Percentiles rank a stretch among this genome's conserved stretches.
These are phyloP conservation scores for Striga hermonthica DNA, from an alignment of 305 asterid species.

Conservation along the genomic window DNA sequence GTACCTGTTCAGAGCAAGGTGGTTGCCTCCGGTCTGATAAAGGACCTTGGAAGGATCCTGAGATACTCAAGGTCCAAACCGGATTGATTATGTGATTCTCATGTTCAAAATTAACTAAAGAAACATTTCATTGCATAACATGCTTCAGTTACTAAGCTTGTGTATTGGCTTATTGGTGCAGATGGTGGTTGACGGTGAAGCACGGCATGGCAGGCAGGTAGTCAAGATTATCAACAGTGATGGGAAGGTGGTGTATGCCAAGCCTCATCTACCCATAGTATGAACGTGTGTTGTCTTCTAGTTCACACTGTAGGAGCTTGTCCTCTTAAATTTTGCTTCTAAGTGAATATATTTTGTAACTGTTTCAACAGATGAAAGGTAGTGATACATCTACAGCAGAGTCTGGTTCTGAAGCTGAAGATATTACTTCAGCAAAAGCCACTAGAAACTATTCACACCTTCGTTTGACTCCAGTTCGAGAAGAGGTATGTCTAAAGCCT, in stretches of 20 bases:
- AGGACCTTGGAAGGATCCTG: conserved; percentile 98
- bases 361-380: conserved; percentile 60
- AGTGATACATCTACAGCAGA: conserved; percentile 93
- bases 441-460: conserved; percentile 65
- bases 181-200: conserved; percentile 77
- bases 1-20: conserved; percentile 79
- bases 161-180: conserved; percentile 36
- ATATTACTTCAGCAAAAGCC: conserved; percentile 87
- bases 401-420: conserved; percentile 99
- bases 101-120: background rate
- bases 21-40: conserved; percentile 91
- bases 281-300: background rate
- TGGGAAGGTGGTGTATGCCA: conserved; percentile 88
- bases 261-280: conserved; percentile 60
- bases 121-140: no score
- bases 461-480: conserved; percentile 93
- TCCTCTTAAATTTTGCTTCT: conserved; percentile 17
- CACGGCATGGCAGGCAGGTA: conserved; percentile 80
- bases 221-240: conserved; percentile 82
- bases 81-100: conserved; percentile 3
- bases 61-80: conserved; percentile 61
- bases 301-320: conserved; percentile 15
- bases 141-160: conserved; percentile 1
- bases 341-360: conserved; percentile 16
- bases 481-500: conserved; percentile 59